phyloP scores from a whole-genome alignment of 139 green algal genomes.

The Astrephomene gubernaculifera region DNA sequence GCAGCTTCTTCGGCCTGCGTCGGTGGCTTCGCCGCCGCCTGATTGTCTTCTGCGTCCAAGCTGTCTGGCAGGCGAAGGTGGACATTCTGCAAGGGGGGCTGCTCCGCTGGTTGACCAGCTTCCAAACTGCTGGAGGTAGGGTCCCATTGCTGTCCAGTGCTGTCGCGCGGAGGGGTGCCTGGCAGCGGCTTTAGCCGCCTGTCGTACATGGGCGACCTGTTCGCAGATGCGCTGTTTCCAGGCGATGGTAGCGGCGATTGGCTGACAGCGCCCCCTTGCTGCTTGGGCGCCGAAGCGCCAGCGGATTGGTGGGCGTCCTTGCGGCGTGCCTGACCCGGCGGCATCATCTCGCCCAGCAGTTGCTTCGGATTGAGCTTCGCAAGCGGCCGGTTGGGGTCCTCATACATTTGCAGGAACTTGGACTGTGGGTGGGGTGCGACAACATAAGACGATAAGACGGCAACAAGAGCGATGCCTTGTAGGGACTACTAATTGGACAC shows the following conservation, averaged over 20 bases:
- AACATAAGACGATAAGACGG: too few species aligned
- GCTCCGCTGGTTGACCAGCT: too few species aligned
- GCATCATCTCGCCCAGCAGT: not conserved
- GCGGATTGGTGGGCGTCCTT: too few species aligned
- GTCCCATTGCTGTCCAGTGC: not conserved
- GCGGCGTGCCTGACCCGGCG: not conserved
- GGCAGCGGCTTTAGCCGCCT: not conserved
- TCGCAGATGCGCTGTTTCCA: not conserved
- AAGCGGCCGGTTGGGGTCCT: slow-evolving; percentile 34
- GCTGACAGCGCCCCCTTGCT: too few species aligned
- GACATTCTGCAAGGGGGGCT: not conserved
- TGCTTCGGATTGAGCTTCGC: slow-evolving; percentile 18
- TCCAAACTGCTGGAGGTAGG: too few species aligned
- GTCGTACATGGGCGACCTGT: slow-evolving; percentile 24
- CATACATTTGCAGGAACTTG: slow-evolving; percentile 49
- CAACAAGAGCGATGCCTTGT: too few species aligned
- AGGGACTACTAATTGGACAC: too few species aligned
- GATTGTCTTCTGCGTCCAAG: not conserved
- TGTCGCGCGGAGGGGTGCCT: not conserved
- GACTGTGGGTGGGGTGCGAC: slow-evolving; percentile 14
- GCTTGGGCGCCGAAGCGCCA: not conserved
- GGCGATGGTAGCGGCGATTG: not conserved
- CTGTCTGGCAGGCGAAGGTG: not conserved
- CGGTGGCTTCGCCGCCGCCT: not conserved
- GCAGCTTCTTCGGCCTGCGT: not conserved